Base-by-base conservation (phyloP, 768 basidiomycete species). In the Lactifluus echinatus region DNA sequence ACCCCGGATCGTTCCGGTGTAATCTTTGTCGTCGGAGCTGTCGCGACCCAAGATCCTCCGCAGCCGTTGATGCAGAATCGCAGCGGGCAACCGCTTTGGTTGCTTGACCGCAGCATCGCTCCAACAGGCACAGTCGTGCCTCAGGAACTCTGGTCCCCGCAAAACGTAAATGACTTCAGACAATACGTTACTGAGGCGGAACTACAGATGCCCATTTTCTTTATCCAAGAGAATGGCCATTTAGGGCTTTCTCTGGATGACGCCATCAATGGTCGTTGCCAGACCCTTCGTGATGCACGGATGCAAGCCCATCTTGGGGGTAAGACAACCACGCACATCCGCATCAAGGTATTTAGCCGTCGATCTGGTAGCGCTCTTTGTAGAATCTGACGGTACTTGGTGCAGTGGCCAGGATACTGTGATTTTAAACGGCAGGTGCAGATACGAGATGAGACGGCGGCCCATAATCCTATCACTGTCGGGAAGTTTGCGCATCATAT, bases 201-300 rank as follows among this genome's bases (percentile, higher is more conserved):
- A 17, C 21, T 60, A 15, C 49, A 60, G 26, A n/a, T 57, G 50
- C 59, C 59, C 2, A 58, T 60, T 23, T 60, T 58, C 56, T 60
- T 60, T 17, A 4, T 23, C 28, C 59, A 47, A n/a, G 14, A 15
- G 6, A 29, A 51, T 12, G 59, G 59, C 37, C 3, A 19, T 8
- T 19, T 60, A 15, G 59, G 59, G 1, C 36, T 60, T 2, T 42
- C 59, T 17, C 19, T 57, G n/a, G 28, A 33, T 1, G 55, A 50
- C n/a, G 53, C 58, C 6, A 28, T 17, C 23, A 45, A 55, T n/a
- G 48, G 48, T 6, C 58, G 47, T 37, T 50, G 43, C 17, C 26
- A 48, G 2, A 59, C 29, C 29, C 59, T 60, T 10, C 50, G 50
- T 33, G 29, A 52, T 3, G 36, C 19, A 14, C 19, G 14, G 10